Base-by-base conservation (phyloP, 306 rosid species). In the Carpinus viminea region DNA sequence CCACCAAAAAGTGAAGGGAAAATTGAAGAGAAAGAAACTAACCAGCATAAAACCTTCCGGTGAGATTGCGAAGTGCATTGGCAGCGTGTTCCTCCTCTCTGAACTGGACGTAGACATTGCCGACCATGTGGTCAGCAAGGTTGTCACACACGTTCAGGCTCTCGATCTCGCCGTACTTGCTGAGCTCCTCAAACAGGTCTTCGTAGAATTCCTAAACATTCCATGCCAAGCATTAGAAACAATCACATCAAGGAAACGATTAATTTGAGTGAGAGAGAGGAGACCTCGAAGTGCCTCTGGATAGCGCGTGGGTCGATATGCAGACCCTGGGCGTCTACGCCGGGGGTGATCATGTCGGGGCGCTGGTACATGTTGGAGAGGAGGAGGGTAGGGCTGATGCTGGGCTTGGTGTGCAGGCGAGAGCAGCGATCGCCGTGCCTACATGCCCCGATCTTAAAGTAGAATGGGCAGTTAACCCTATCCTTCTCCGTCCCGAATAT, bases 91-190 rank as follows among this genome's bases (percentile, higher is more conserved):
- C 93, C 76, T 91, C 96, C 78, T 89, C 96, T 69, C 89, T 74
- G 73, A 89, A 91, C 84, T 91, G 96, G 77, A 86, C 91, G 16
- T 91, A 91, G 45, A 91, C 96, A 83, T 91, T 89, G 15, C 96
- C 96, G 31, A 91, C 96, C 93, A 91, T 91, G 78, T 91, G 96
- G 51, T 91, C 96, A 38, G 93, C 93, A 7, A 91, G 89, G 81
- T 91, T 91, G 57, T 89, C 93, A 61, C 93, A 89, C 48, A 91
- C 82, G 47, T 91, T 91, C 65, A 91, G 88, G 80, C 90, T 90
- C 59, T 92, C 90, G 5, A 92, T 87, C 43, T 88, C 90, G 12
- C 97, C 97, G 34, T 84, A 89, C 81, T 90, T 90, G 31, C 82
- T 87, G 18, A 89, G 79, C 76, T 91, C 97, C 46, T 83, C 88